Conservation (phyloP, 345 rosid genomes). For the Citrus australasica region DNA sequence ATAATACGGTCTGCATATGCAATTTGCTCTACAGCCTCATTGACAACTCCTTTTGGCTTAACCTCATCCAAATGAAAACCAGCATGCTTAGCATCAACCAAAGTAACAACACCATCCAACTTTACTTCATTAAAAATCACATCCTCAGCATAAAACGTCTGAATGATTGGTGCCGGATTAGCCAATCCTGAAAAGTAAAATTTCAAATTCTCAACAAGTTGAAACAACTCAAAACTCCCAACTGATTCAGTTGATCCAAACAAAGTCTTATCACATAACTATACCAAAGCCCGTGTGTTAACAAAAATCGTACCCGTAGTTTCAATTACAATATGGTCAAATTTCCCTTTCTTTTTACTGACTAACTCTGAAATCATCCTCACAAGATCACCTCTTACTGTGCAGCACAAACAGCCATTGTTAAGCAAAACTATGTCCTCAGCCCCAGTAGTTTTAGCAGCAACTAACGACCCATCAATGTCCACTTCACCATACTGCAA, state of each 20-base stretch:
- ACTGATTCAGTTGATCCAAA: neutral
- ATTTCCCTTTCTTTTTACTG: conserved; percentile 71
- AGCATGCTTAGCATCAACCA: conserved; percentile 97
- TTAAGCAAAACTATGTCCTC: conserved; percentile 94
- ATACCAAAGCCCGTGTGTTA: neutral
- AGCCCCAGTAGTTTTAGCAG: conserved; percentile 81
- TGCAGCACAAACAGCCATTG: conserved; percentile 97
- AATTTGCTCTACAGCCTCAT: conserved; percentile 97
- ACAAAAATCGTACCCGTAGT: conserved; percentile 60
- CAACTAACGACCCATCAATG: conserved; percentile 91
- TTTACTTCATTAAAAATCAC: conserved; percentile 78
- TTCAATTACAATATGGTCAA: conserved; percentile 92
- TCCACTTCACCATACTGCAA: conserved; percentile 92
- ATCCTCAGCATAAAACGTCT: conserved; percentile 95
- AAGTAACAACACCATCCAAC: conserved; percentile 90
- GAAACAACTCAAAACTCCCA: neutral
- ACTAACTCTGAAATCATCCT: conserved; percentile 90
- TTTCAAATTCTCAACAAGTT: neutral
- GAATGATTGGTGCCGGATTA: conserved; percentile 96
- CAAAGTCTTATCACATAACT: neutral
- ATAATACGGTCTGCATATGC: conserved; percentile 94
- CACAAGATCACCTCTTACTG: conserved; percentile 96
- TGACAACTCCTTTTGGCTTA: conserved; percentile 87
- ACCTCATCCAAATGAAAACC: conserved; percentile 76
- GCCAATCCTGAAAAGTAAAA: conserved; percentile 66